These are phyloP conservation scores for Debaryomycetaceae sp. DNA, from an alignment of 1,139 yeast genomes.

Conservation along the genomic window DNA sequence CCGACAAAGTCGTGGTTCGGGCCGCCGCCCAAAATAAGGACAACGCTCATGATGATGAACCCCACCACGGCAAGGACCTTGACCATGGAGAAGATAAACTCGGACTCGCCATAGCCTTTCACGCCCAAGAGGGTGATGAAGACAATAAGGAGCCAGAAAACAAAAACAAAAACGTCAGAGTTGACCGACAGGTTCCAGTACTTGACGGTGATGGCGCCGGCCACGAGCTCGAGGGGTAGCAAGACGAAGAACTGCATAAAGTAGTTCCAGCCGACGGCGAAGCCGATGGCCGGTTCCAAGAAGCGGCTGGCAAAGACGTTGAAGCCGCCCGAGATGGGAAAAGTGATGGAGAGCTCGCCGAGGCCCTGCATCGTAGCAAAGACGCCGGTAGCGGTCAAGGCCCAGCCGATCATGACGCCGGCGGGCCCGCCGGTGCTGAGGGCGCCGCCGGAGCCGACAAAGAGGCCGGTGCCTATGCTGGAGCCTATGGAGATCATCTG, in stretches of 20 bases:
- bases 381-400: conserved; percentile 10
- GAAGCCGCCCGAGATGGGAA: conserved; percentile 31
- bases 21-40: conserved; percentile 31
- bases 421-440: conserved; percentile 63
- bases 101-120: conserved; percentile 35
- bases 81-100: conserved; percentile 25
- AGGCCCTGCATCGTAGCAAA: conserved; percentile 28
- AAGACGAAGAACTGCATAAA: conserved; percentile 21
- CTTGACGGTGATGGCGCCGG: conserved; percentile 29
- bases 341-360: conserved; percentile 28
- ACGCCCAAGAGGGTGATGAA: conserved; percentile 30
- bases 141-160: conserved; percentile 25
- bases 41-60: conserved; percentile 30
- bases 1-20: conserved; percentile 13
- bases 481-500: conserved; percentile 62
- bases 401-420: conserved; percentile 46
- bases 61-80: conserved; percentile 31
- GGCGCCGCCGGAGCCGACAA: conserved; percentile 19
- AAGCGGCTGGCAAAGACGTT: conserved; percentile 29
- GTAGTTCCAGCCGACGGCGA: conserved; percentile 36
- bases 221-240: conserved; percentile 20
- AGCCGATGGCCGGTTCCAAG: conserved; percentile 30
- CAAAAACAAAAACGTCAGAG: conserved; percentile 28
- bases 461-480: conserved; percentile 54
- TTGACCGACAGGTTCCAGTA: conserved; percentile 28